Evolutionary conservation across 2,329 filamentous ascomycete genomes (phyloP).

Genomic region (Ilyonectria mors-panacis): DNA sequence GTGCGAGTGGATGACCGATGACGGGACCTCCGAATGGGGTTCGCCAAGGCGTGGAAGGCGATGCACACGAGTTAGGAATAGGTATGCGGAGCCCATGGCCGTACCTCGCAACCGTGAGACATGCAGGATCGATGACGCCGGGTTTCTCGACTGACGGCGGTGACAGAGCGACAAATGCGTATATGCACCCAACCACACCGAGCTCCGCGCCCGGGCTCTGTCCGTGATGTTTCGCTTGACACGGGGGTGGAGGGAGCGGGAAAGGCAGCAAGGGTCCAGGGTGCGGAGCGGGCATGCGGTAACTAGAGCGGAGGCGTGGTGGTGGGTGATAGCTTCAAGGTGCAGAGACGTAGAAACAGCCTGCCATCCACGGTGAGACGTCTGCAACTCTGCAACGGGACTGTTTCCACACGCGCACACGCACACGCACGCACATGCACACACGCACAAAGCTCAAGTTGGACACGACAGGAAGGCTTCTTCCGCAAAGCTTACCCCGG

Average conservation of each 20-base stretch:
- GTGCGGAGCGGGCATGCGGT: not conserved
- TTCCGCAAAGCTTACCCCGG: not conserved
- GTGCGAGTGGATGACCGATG: slow-evolving; percentile 2
- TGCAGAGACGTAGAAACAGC: not conserved
- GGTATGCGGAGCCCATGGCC: slow-evolving; percentile 19
- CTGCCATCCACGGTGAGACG: not conserved
- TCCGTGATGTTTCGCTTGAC: not conserved
- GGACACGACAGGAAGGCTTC: not conserved
- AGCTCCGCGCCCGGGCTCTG: not conserved
- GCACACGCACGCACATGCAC: too few relatives aligned
- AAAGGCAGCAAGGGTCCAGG: not conserved
- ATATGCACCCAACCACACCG: not conserved
- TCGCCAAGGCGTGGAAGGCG: slow-evolving; percentile 18
- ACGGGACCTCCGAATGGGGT: slow-evolving; percentile 9
- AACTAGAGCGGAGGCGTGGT: not conserved
- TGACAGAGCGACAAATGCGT: not conserved
- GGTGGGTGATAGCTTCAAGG: not conserved
- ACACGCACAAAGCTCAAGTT: not conserved
- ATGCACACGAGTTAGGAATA: slow-evolving; percentile 26
- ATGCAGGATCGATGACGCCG: slow-evolving; percentile 30
- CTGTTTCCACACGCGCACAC: not conserved
- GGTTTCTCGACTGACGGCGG: slow-evolving; percentile 13
- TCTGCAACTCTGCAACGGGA: not conserved
- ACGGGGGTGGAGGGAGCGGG: not conserved
- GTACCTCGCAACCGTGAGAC: slow-evolving; percentile 19